A percentile compares a stretch with the other conserved stretches of the same genome.
Conservation (phyloP, 345 rosid genomes). For the Microcos paniculata region DNA sequence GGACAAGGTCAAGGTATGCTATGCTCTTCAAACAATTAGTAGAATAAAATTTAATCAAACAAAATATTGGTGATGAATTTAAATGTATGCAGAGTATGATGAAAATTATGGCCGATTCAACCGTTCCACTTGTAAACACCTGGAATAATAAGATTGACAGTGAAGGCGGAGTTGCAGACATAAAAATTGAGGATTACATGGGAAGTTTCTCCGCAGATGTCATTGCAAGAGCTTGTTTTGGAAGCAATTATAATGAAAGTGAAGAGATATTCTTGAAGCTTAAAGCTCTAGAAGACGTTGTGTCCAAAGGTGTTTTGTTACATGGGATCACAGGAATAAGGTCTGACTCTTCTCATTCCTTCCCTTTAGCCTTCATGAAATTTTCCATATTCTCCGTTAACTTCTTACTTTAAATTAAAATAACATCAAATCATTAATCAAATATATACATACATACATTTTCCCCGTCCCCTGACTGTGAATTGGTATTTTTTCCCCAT, state of each 20-base stretch:
- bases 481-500: no score
- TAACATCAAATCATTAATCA: no score
- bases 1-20: no score
- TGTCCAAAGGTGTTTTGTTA: slow-evolving; percentile 29
- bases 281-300: slow-evolving; percentile 30
- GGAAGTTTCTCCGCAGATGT: slow-evolving; percentile 45
- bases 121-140: slow-evolving; percentile 19
- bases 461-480: no score
- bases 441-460: no score
- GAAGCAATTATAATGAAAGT: slow-evolving; percentile 32
- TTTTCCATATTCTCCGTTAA: no score
- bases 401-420: no score
- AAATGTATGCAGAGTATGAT: slow-evolving; percentile 38
- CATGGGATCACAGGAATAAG: slow-evolving; percentile 36
- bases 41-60: no score
- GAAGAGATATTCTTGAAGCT: slow-evolving; percentile 34
- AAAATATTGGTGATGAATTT: no score
- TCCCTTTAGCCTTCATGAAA: no score
- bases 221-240: slow-evolving; percentile 47
- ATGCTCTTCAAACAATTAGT: no score
- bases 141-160: slow-evolving; percentile 33
- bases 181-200: slow-evolving; percentile 29
- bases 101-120: slow-evolving; percentile 29
- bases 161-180: slow-evolving; percentile 31
- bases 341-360: slow-evolving; percentile 9